Base-by-base conservation (phyloP, 2,329 filamentous ascomycete genomes). In the Thielaviopsis punctulata region DNA sequence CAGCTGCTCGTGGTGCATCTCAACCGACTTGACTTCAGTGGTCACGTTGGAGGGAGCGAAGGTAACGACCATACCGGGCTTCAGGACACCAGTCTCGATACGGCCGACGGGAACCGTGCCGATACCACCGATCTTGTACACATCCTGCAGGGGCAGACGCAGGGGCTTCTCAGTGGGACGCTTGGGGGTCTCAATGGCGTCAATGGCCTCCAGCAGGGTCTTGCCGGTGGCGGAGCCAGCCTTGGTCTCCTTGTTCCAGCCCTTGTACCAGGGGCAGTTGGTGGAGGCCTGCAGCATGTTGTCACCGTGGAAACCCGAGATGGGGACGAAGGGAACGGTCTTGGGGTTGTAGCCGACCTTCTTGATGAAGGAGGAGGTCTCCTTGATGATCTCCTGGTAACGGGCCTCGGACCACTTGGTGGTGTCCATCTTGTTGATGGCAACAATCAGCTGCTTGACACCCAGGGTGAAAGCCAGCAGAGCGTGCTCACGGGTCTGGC, bases 401-500 rank as follows among this genome's bases (percentile, higher is more conserved):
- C 92, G 90, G 61, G 82, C 76, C 86, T 96, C 84, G 62, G 86
- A 82, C 90, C 90, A 98, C 77, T 95, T 88, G 80, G 86, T 81
- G 72, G 89, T 96, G 84, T 98, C 92, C 92, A 98, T 98, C 88
- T 98, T 98, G 89, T 98, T 98, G 83, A 96, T 93, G 76, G 92
- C 92, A 66, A 96, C 90, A 69, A 98, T 96, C 79, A 98, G 87
- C 82, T 98, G 90, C 80, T 86, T 90, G 68, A 98, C 92, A 92
- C 92, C 92, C 59, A 98, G 86, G 73, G 92, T 96, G 86, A 92
- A 96, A 73, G 92, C 90, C 69, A 98, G 89, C 67, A 98, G 86
- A 76, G 92, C 92, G 86, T 98, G 92, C 88, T 98, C 92, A 86
- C 92, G 92, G 65, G 92, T 98, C 86, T 98, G 92, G 74, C 92